Evolutionary conservation across 176 grass and related monocot genomes (phyloP).

Genomic region (Ananas comosus): DNA sequence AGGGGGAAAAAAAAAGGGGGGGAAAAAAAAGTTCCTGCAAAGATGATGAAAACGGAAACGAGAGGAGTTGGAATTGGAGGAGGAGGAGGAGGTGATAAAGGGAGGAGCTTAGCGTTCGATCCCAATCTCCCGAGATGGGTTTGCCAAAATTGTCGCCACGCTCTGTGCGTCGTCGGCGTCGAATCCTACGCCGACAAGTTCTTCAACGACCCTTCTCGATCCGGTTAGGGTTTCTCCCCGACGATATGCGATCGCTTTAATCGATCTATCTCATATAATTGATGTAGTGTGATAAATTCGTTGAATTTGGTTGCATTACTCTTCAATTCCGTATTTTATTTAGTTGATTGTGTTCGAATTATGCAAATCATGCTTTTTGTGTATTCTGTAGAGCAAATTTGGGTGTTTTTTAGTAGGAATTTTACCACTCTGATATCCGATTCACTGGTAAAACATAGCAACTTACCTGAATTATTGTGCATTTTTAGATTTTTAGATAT

Average conservation of each 20-base stretch:
- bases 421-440: too few relatives aligned
- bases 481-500: too few relatives aligned
- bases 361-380: too few relatives aligned
- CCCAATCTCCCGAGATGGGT: conserved; percentile 40
- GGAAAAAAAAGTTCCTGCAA: too few relatives aligned
- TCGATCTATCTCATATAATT: not conserved
- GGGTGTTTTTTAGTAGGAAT: too few relatives aligned
- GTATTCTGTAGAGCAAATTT: too few relatives aligned
- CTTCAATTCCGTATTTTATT: too few relatives aligned
- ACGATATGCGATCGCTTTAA: not conserved
- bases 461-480: too few relatives aligned
- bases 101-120: not conserved
- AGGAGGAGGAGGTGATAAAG: not conserved
- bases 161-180: conserved; percentile 54
- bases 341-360: too few relatives aligned
- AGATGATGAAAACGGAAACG: too few relatives aligned
- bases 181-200: conserved; percentile 61
- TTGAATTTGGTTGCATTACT: not conserved
- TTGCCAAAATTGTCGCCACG: conserved; percentile 61
- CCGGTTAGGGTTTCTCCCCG: conserved; percentile 27
- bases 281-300: not conserved
- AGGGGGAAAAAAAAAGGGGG: too few relatives aligned
- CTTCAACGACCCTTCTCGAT: conserved; percentile 23
- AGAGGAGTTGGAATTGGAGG: not conserved
- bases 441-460: too few relatives aligned